Conservation (phyloP, 2,329 filamentous ascomycete species). For the Dactylellina haptotyla region DNA sequence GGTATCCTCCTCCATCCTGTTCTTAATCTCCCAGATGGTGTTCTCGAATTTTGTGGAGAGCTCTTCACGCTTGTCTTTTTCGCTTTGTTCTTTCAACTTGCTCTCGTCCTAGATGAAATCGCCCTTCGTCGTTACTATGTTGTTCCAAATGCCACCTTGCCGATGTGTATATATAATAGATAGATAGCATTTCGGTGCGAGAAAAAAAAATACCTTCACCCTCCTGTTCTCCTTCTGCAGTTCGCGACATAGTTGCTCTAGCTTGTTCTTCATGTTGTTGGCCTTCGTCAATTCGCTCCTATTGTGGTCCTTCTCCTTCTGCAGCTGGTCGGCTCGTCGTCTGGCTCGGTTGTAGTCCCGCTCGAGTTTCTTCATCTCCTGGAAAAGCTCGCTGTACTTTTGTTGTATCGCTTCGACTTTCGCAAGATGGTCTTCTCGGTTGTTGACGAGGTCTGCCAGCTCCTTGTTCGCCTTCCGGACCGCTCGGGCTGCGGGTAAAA, state of each 20-base stretch:
- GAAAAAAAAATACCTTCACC: conserved; percentile 78
- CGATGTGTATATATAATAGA: too few species aligned
- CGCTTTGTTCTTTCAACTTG: conserved; percentile 85
- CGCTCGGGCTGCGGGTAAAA: conserved; percentile 57
- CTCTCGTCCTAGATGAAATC: conserved; percentile 77
- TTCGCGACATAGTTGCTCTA: conserved; percentile 94
- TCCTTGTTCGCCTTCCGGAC: conserved; percentile 94
- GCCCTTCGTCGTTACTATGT: conserved; percentile 30
- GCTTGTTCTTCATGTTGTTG: conserved; percentile 88
- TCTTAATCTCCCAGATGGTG: conserved; percentile 58
- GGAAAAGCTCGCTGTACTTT: conserved; percentile 87
- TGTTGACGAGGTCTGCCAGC: conserved; percentile 81
- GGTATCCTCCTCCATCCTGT: conserved; percentile 74
- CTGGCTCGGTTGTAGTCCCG: conserved; percentile 95
- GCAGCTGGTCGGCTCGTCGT: conserved; percentile 89
- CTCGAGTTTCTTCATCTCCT: conserved; percentile 95
- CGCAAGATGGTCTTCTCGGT: conserved; percentile 89
- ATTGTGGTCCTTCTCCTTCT: conserved; percentile 94
- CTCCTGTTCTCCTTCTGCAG: conserved; percentile 98
- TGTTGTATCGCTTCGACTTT: conserved; percentile 91
- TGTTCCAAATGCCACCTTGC: too few species aligned
- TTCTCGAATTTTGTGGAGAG: conserved; percentile 59
- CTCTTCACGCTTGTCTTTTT: conserved; percentile 78
- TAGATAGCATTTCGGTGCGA: neutral
- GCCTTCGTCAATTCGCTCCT: conserved; percentile 90